Evolutionary conservation across 2,329 filamentous ascomycete genomes (phyloP), one percentile per base, ranked within the genome.

Genomic region (Ceratocystiopsis minuta): DNA sequence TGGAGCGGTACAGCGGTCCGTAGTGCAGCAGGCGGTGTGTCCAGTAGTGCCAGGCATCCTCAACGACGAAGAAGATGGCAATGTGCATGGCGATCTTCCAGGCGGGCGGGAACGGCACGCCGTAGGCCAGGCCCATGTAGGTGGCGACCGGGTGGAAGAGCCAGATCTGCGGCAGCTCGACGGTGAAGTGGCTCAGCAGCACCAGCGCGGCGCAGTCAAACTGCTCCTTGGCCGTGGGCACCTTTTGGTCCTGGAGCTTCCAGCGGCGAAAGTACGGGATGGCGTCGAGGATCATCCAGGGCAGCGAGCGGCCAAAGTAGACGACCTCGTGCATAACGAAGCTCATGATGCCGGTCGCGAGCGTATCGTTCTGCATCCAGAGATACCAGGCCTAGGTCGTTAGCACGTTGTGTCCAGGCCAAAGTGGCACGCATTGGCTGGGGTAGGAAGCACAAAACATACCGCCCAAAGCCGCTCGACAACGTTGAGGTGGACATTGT

Each of bases 21-120:
- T 85, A 92, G 70, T 98, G 90, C 64, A 98, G 76, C 36, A 73
- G 75, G 52, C 90, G 85, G 66, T 98, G 90, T 51, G 76, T 77
- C 78, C 87, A 96, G 71, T 98, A 98, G 64, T 98, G 90, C 90
- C 90, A 98, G 51, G 88, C 68, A 62, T 98, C 90, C 62, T 98
- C 90, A 55, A 95, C 64, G 45, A 96, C 72, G 64, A 98, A 98
- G 71, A 96, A 92, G 57, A 96, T 70, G 46, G 78, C 73, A 51
- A 98, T 88, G 55, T 98, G 90, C 58, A 82, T 76, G 49, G 80
- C 80, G 70, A 98, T 96, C 55, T 78, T 95, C 64, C 72, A 80
- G 51, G 79, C 54, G 13, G 80, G 68, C 32, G 90, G 90, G 68
- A 98, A 98, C 11, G 88, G 90, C 39, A 94, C 83, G 47, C 76